Percentiles rank a stretch among this genome's conserved stretches.
Evolutionary conservation across 202 grass and related monocot species (phyloP).

Genomic region (Tripidium arundinaceum): DNA sequence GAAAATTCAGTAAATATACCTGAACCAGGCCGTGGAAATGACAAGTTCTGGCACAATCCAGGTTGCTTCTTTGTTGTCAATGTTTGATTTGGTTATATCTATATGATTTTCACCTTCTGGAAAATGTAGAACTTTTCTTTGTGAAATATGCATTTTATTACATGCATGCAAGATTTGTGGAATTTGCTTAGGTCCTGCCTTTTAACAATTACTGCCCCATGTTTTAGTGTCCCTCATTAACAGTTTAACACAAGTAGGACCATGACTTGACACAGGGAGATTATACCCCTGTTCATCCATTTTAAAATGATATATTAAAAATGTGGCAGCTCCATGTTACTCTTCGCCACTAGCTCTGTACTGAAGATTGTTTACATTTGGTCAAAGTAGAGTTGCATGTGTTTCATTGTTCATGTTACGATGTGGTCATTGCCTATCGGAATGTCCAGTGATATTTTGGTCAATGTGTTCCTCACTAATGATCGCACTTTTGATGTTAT

Average conservation of each 20-base stretch:
- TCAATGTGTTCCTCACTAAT: slow-evolving; percentile 11
- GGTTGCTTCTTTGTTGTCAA: slow-evolving; percentile 45
- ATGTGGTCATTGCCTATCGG: not conserved
- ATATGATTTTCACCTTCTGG: not conserved
- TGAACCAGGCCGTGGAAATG: slow-evolving; percentile 75
- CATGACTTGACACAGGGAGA: not conserved
- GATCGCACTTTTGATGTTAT: not conserved
- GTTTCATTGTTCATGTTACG: not conserved
- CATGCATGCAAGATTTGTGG: not conserved
- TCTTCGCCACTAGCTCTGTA: not conserved
- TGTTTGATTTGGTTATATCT: slow-evolving; percentile 1
- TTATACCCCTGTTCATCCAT: not conserved
- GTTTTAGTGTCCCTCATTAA: slow-evolving; percentile 14
- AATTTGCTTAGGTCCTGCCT: not conserved
- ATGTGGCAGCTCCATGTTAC: not conserved
- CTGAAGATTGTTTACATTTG: slow-evolving; percentile 11
- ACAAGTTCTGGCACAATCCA: slow-evolving; percentile 98
- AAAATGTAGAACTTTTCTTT: not conserved
- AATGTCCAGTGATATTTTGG: not conserved
- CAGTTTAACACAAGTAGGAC: not conserved
- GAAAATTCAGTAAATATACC: slow-evolving; percentile 34
- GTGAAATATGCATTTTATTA: not conserved
- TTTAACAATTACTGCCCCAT: not conserved
- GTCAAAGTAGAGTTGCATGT: not conserved
- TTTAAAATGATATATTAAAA: not conserved